Evolutionary conservation across 2,329 filamentous ascomycete species (phyloP).

Genomic region (Arthrobotrys iridis): DNA sequence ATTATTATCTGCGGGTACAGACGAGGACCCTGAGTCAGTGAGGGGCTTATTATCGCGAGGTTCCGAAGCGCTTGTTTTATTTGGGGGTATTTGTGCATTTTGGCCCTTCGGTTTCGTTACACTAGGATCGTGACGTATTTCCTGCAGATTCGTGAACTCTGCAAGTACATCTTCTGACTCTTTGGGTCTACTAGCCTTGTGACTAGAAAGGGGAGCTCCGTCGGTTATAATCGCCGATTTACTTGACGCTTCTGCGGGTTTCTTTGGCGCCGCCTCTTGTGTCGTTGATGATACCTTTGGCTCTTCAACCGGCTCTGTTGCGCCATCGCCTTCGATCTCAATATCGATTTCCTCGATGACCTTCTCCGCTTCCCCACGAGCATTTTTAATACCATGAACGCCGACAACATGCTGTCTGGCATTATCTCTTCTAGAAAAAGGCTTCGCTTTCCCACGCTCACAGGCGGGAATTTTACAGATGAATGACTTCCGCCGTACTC

Average conservation of each 20-base stretch:
- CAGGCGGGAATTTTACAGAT: constrained; percentile 37
- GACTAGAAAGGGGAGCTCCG: background rate
- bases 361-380: constrained; percentile 5
- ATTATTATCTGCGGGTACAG: background rate
- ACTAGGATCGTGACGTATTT: background rate
- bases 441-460: constrained; percentile 19
- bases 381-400: constrained; percentile 23
- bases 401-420: constrained; percentile 41
- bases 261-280: background rate
- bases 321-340: constrained; percentile 7
- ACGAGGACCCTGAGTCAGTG: background rate
- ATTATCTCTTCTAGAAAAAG: constrained; percentile 45
- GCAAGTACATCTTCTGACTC: constrained; percentile 28
- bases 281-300: background rate
- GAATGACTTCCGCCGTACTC: constrained; percentile 10
- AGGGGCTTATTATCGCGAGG: background rate
- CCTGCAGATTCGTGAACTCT: constrained; percentile 20
- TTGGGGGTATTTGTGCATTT: background rate
- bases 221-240: background rate
- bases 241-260: background rate
- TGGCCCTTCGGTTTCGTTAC: background rate
- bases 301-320: background rate
- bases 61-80: constrained; percentile 1
- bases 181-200: background rate
- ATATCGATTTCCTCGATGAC: constrained; percentile 34